Conservation (phyloP, 257 asterid species). For the Solanum etuberosum region DNA sequence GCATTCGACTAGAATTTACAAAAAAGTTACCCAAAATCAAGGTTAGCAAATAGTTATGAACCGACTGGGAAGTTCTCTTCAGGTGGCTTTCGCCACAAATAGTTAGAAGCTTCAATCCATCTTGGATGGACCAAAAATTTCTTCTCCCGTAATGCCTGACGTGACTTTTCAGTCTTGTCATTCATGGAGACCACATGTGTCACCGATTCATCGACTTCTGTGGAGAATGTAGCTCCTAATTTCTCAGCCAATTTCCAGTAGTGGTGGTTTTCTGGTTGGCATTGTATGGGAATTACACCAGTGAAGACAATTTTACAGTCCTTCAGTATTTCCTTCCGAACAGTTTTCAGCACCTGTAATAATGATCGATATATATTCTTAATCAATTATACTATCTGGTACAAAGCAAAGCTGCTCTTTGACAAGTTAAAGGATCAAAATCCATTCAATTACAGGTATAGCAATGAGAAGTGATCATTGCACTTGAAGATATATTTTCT, state of each 20-base stretch:
- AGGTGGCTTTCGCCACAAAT: conserved; percentile 56
- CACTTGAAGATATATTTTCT: not conserved
- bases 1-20: not conserved
- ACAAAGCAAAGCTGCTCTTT: not conserved
- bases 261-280: conserved; percentile 43
- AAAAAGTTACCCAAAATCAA: not conserved
- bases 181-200: conserved; percentile 70
- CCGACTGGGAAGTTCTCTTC: conserved; percentile 52
- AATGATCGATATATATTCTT: not conserved
- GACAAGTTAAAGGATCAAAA: not conserved
- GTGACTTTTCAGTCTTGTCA: conserved; percentile 56
- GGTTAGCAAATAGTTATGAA: conserved; percentile 12
- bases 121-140: conserved; percentile 55
- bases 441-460: not conserved
- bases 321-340: conserved; percentile 42
- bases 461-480: not conserved
- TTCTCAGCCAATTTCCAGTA: conserved; percentile 67
- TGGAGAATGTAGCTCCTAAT: conserved; percentile 60
- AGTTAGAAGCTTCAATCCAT: conserved; percentile 73
- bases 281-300: conserved; percentile 42
- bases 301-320: conserved; percentile 59
- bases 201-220: conserved; percentile 38
- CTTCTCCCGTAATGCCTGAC: conserved; percentile 42
- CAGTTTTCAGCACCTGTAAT: conserved; percentile 41
- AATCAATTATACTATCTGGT: not conserved